Evolutionary conservation across 179 eudicot species (phyloP).

Genomic region (Amaranthus tricolor): DNA sequence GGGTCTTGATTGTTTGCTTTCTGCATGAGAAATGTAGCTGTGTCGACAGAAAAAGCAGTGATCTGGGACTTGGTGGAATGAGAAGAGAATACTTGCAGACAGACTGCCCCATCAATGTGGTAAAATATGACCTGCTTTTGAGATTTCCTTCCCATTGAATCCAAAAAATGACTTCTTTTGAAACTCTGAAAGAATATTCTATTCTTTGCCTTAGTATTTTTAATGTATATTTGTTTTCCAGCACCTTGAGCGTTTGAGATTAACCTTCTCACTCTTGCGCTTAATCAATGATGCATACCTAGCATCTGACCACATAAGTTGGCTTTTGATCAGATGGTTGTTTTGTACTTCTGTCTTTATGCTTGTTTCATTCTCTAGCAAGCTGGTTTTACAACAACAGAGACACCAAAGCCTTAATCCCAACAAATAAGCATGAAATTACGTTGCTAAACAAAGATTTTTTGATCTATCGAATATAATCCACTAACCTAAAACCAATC

Average conservation of each 20-base stretch:
- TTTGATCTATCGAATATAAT: too few species aligned
- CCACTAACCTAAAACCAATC: too few species aligned
- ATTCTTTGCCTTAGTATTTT: neutral
- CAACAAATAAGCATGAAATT: too few species aligned
- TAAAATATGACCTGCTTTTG: slow-evolving; percentile 23
- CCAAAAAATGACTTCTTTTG: neutral
- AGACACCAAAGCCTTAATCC: too few species aligned
- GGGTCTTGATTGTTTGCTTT: slow-evolving; percentile 11
- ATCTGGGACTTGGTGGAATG: slow-evolving; percentile 95
- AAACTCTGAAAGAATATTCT: neutral
- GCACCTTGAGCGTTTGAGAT: neutral
- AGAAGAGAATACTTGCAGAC: slow-evolving; percentile 86
- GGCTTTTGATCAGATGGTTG: neutral
- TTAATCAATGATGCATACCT: neutral
- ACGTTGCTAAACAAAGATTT: too few species aligned
- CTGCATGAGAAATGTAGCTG: slow-evolving; percentile 46
- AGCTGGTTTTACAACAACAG: too few species aligned
- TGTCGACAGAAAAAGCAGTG: slow-evolving; percentile 94
- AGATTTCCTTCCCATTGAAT: neutral
- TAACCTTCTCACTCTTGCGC: neutral
- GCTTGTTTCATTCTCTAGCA: neutral
- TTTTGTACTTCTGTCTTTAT: neutral
- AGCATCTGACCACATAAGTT: neutral
- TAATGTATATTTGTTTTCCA: neutral
- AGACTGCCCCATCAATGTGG: slow-evolving; percentile 85